phyloP scores from a whole-genome alignment of 495 filamentous ascomycete species.

The Coniosporium apollinis region DNA sequence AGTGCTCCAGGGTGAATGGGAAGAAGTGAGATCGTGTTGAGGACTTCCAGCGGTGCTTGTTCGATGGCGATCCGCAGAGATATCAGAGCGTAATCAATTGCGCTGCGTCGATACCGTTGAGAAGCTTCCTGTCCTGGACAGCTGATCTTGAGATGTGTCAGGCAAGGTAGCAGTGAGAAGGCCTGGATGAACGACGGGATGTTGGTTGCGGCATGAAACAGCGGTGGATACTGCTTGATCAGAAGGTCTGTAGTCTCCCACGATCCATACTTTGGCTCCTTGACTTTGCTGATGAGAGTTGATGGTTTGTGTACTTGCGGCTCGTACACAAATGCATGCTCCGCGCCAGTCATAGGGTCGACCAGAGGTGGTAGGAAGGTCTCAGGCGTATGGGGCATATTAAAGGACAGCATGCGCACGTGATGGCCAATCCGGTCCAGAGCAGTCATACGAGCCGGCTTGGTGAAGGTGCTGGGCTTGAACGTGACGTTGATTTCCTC shows the following conservation, averaged over 20 bases:
- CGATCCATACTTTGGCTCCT: constrained; percentile 47
- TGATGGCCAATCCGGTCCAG: constrained; percentile 55
- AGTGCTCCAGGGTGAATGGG: constrained; percentile 52
- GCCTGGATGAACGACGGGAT: constrained; percentile 59
- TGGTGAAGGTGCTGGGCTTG: constrained; percentile 50
- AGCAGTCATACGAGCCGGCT: constrained; percentile 46
- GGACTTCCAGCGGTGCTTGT: constrained; percentile 38
- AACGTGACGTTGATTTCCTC: constrained; percentile 42
- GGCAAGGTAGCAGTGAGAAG: constrained; percentile 41
- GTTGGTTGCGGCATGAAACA: constrained; percentile 76
- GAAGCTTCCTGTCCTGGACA: constrained; percentile 51
- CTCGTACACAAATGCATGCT: constrained; percentile 57
- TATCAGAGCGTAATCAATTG: constrained; percentile 69
- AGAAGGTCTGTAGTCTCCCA: constrained; percentile 50
- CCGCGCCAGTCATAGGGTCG: constrained; percentile 50
- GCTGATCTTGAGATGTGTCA: constrained; percentile 51
- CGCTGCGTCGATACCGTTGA: constrained; percentile 51
- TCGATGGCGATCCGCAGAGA: constrained; percentile 63
- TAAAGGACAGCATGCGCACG: constrained; percentile 52
- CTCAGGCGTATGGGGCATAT: constrained; percentile 46
- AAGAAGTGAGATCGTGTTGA: constrained; percentile 46
- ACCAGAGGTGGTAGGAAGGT: constrained; percentile 65
- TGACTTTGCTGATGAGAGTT: constrained; percentile 11
- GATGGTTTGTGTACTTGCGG: constrained; percentile 35
- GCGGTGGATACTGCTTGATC: constrained; percentile 60